Conservation (phyloP, 192 early-diverging fungal species). For the Pecoramyces ruminantium region DNA sequence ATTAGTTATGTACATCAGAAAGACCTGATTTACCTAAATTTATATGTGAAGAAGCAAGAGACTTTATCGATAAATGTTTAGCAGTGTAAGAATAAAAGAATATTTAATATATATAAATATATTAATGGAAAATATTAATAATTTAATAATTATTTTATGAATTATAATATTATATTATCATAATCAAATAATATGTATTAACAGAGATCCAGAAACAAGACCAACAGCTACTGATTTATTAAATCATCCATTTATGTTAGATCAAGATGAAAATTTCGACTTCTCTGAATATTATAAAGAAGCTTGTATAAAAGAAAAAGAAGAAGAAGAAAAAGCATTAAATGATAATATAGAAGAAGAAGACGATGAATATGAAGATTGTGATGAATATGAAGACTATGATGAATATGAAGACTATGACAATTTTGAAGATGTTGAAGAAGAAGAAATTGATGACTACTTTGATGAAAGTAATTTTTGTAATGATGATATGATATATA, state of each 20-base stretch:
- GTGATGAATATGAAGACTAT: neutral
- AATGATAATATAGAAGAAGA: neutral
- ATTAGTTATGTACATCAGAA: no score
- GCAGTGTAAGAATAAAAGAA: no score
- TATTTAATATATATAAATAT: no score
- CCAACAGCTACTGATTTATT: slow-evolving; percentile 56
- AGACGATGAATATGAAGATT: neutral
- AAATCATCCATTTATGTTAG: slow-evolving; percentile 43
- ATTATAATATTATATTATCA: no score
- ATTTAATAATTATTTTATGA: no score
- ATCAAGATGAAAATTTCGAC: neutral
- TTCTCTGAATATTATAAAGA: neutral
- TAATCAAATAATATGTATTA: no score
- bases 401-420: neutral
- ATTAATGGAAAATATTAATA: no score
- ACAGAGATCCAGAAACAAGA: slow-evolving; percentile 53
- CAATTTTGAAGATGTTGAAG: neutral
- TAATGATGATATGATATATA: neutral
- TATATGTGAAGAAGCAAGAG: no score
- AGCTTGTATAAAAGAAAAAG: neutral
- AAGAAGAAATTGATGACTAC: neutral
- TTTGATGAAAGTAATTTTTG: neutral
- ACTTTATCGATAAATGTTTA: no score
- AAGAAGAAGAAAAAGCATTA: neutral
- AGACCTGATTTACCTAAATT: no score